A percentile compares a stretch with the other conserved stretches of the same genome.
phyloP scores from a whole-genome alignment of 164 flowering plant genomes.

The Paratinospora sagittata region DNA sequence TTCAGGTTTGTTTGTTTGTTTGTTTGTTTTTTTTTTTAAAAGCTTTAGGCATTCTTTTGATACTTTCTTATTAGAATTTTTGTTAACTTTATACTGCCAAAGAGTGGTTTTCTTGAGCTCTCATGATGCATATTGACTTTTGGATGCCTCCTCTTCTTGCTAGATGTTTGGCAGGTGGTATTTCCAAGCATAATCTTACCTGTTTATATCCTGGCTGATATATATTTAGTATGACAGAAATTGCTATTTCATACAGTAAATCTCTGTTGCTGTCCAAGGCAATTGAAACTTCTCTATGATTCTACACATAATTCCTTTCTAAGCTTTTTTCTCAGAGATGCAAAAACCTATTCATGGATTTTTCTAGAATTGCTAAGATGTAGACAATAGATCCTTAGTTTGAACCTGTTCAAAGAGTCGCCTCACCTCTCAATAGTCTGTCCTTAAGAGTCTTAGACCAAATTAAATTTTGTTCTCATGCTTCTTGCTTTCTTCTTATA shows the following conservation, averaged over 20 bases:
- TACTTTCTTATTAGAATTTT: background rate
- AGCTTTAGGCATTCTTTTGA: background rate
- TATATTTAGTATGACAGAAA: background rate
- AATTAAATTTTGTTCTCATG: background rate
- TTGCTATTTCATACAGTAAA: background rate
- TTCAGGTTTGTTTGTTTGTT: slow-evolving; percentile 56
- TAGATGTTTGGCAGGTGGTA: background rate
- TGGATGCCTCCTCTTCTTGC: background rate
- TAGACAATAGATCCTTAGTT: background rate
- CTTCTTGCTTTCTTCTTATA: background rate
- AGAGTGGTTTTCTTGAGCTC: background rate
- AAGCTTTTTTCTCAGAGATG: background rate
- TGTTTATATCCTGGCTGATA: background rate
- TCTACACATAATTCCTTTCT: background rate
- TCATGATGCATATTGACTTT: background rate
- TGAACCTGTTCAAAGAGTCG: background rate
- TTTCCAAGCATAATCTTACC: background rate
- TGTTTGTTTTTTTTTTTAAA: background rate
- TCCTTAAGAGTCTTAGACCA: background rate
- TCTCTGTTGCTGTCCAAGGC: background rate
- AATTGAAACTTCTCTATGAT: background rate
- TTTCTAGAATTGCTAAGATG: background rate
- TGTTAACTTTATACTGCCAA: background rate
- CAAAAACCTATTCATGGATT: background rate
- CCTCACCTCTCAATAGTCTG: background rate